Evolutionary conservation across 1,139 yeast genomes (phyloP).

Genomic region (Yamadazyma taylorii): DNA sequence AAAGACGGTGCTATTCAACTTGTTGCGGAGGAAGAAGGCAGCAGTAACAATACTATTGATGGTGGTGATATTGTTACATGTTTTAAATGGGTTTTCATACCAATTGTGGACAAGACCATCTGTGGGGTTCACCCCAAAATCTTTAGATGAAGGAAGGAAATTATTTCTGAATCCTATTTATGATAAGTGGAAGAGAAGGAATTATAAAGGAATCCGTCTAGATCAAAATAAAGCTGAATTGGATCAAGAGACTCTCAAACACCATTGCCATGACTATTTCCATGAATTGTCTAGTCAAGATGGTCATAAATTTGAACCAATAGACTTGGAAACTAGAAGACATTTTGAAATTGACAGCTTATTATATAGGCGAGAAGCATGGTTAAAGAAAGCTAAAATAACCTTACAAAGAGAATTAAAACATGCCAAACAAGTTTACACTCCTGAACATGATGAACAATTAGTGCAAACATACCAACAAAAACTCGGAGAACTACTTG

Average conservation of each 20-base stretch:
- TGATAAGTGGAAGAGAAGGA: constrained; percentile 11
- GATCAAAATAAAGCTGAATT: too few species aligned
- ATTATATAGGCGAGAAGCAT: constrained; percentile 27
- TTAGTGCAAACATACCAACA: constrained; percentile 15
- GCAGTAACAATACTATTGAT: too few species aligned
- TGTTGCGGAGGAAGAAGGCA: too few species aligned
- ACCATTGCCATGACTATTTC: constrained; percentile 10
- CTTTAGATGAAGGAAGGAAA: constrained; percentile 12
- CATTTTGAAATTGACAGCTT: constrained; percentile 19
- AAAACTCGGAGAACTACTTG: constrained; percentile 16
- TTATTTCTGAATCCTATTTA: constrained; percentile 16
- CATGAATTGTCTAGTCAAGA: constrained; percentile 11
- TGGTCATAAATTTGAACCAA: constrained; percentile 13
- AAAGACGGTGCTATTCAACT: too few species aligned
- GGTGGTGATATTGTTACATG: too few species aligned
- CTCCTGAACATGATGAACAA: constrained; percentile 13
- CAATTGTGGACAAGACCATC: too few species aligned
- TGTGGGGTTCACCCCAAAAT: neutral
- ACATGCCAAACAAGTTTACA: constrained; percentile 14
- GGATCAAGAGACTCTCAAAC: neutral
- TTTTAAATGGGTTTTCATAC: too few species aligned
- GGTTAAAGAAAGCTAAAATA: constrained; percentile 23
- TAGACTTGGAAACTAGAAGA: constrained; percentile 20
- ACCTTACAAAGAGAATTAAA: constrained; percentile 14
- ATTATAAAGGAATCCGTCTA: too few species aligned